Base-by-base conservation (phyloP, 1,139 yeast species). In the Blastobotrys indianensis region DNA sequence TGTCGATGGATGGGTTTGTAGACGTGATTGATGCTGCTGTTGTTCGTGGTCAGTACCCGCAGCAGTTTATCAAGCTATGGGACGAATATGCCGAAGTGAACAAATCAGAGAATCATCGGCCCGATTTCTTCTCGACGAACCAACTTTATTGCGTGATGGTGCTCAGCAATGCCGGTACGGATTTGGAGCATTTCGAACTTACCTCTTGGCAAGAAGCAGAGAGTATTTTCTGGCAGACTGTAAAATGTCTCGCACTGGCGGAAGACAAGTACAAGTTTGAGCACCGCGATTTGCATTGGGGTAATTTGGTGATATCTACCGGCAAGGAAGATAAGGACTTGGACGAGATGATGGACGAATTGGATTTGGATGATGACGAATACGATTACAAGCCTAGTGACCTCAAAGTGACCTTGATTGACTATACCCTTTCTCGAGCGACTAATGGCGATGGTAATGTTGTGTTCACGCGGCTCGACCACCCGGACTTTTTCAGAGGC, bases 271-370 rank as follows among this genome's bases (percentile, higher is more conserved):
- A 67, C 50, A 69, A 73, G 51, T 81, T 81, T 62, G 88, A 82
- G 61, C 88, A 82, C 57, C 69, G 88, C 29, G 84, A 81, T 59
- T 63, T 82, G 50, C 82, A 79, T 52, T 71, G 82, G 73, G 80
- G 80, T n/a, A 82, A 82, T 55, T 66, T 82, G 44, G 65, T 63
- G 46, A 64, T 67, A 38, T 56, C 44, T 50, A 39, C 50, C 3
- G 38, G 42, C 5, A 16, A 39, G 16, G 23, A 32, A 11, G 42
- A 31, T 15, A 34, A 36, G 20, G 9, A 16, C 4, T 15, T 17
- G 9, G 36, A 20, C 28, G 17, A 20, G 6, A 25, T 32, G 12
- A 25, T 41, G 29, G 41, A 40, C 4, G 37, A 39, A 8, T 36
- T 47, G 47, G 37, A 42, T 29, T 41, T 42, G 23, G 37, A 45